Conservation (phyloP, 2,329 filamentous ascomycete species). For the Leptoxyphium fumago region DNA sequence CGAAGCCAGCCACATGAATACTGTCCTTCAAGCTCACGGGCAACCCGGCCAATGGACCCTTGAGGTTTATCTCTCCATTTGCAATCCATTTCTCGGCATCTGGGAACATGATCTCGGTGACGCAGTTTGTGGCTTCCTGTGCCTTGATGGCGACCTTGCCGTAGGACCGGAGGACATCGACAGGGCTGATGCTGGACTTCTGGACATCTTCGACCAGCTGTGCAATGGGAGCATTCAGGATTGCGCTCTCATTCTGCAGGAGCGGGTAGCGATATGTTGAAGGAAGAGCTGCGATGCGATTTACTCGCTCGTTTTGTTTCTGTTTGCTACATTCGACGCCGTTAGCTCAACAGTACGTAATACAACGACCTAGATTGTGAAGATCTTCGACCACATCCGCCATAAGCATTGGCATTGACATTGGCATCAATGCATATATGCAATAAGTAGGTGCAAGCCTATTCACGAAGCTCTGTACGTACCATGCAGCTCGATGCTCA, state of each 20-base stretch:
- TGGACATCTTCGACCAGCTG: conserved; percentile 68
- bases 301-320: conserved; percentile 63
- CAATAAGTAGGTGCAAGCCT: too few relatives aligned
- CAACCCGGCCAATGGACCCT: conserved; percentile 73
- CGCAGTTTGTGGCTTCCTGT: conserved; percentile 74
- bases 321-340: conserved; percentile 40
- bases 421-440: too few relatives aligned
- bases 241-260: conserved; percentile 47
- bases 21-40: conserved; percentile 70
- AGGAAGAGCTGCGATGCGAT: conserved; percentile 53
- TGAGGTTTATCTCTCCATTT: conserved; percentile 48
- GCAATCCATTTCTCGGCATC: conserved; percentile 60
- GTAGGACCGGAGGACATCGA: conserved; percentile 70
- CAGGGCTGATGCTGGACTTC: conserved; percentile 46
- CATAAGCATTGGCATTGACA: too few relatives aligned
- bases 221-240: conserved; percentile 60
- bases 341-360: neutral
- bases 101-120: conserved; percentile 72
- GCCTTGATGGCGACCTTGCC: conserved; percentile 74
- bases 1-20: conserved; percentile 68
- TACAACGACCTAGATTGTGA: neutral
- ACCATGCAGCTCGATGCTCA: conserved; percentile 59
- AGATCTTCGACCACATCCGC: too few relatives aligned
- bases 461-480: conserved; percentile 15
- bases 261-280: conserved; percentile 51